Conservation (phyloP, 257 asterid species). For the Mitragyna speciosa region DNA sequence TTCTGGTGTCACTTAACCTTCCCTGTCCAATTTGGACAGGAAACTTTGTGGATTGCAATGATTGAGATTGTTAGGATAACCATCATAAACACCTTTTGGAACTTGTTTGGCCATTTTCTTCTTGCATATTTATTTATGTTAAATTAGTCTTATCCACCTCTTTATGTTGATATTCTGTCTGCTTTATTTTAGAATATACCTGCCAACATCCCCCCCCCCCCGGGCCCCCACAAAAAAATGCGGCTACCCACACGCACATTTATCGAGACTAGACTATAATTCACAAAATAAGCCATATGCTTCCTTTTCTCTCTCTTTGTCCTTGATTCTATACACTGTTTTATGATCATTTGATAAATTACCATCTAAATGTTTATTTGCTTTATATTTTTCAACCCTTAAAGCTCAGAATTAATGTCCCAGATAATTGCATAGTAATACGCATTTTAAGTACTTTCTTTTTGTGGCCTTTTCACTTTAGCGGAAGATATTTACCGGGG, state of each 20-base stretch:
- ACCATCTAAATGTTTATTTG: not conserved
- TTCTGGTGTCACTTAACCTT: not conserved
- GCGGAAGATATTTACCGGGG: no score
- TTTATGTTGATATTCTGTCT: not conserved
- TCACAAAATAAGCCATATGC: not conserved
- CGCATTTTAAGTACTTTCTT: not conserved
- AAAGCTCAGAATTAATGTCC: no score
- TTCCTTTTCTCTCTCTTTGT: not conserved
- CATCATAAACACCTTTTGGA: not conserved
- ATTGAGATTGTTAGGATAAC: not conserved
- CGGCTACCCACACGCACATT: no score
- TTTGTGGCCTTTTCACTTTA: not conserved
- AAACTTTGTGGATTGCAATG: not conserved
- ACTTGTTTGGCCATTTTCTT: not conserved
- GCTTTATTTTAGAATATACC: no score
- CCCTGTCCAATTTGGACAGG: not conserved
- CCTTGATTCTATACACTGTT: not conserved
- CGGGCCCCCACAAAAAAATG: no score
- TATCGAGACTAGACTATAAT: not conserved
- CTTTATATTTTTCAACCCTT: no score
- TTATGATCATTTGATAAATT: not conserved
- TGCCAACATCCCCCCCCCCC: no score
- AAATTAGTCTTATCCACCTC: not conserved
- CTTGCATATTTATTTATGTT: not conserved
- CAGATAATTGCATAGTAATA: not conserved